Percentiles rank a stretch among this genome's conserved stretches.
These are phyloP conservation scores for Pisolithus microcarpus DNA, from an alignment of 768 basidiomycete species.

Conservation along the genomic window DNA sequence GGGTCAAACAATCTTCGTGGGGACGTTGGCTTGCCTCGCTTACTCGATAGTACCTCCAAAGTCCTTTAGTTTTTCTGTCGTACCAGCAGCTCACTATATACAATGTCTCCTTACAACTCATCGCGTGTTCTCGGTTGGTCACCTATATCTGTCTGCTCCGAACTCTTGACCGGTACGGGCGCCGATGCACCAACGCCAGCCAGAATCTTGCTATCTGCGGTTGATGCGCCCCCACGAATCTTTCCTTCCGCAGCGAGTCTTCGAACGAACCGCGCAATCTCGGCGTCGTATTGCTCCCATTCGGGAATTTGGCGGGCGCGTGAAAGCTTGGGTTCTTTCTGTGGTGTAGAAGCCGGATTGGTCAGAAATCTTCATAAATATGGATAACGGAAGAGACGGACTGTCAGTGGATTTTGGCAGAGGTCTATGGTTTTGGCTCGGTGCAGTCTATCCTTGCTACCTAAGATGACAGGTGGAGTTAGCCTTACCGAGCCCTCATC, in stretches of 20 bases:
- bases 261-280: conserved; percentile 79
- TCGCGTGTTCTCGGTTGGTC: not conserved
- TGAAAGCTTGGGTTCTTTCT: conserved; percentile 96
- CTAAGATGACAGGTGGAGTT: conserved; percentile 26
- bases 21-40: too few relatives aligned
- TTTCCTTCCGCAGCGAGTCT: conserved; percentile 63
- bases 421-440: conserved; percentile 88
- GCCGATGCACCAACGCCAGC: conserved; percentile 39
- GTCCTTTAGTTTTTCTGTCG: too few relatives aligned
- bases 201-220: conserved; percentile 62
- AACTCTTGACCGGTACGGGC: not conserved
- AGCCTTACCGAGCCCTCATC: conserved; percentile 1
- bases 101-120: not conserved
- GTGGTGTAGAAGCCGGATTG: conserved; percentile 7
- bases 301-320: conserved; percentile 94
- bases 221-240: conserved; percentile 59
- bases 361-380: not conserved
- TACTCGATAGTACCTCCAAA: too few relatives aligned
- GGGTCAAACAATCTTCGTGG: too few relatives aligned
- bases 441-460: conserved; percentile 75
- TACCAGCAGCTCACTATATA: too few relatives aligned
- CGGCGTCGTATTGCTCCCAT: conserved; percentile 91
- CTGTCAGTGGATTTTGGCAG: conserved; percentile 94
- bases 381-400: conserved; percentile 29
- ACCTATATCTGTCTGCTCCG: not conserved